These are phyloP conservation scores for Meripilus lineatus DNA, from an alignment of 1,284 basidiomycete species.

Conservation along the genomic window DNA sequence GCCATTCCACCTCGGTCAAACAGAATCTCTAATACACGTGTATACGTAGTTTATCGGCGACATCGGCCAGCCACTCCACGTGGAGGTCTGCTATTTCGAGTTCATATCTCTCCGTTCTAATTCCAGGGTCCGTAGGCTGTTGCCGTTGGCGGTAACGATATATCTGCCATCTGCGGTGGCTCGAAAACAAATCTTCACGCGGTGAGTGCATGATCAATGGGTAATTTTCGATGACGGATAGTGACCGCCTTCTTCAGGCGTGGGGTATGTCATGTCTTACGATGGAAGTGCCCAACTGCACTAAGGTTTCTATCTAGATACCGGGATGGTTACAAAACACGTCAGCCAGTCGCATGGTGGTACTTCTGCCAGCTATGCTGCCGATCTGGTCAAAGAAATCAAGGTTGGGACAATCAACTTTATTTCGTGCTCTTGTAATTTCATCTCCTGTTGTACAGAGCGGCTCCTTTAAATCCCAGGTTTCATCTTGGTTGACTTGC, in stretches of 20 bases:
- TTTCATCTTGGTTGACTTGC: conserved; percentile 8
- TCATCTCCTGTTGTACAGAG: conserved; percentile 1
- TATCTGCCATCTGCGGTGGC: conserved; percentile 24
- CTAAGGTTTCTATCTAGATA: conserved; percentile 5
- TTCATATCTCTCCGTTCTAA: conserved; percentile 44
- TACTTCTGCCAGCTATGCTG: conserved; percentile 7
- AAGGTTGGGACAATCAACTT: conserved; percentile 3
- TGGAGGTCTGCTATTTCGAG: conserved; percentile 7
- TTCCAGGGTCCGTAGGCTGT: conserved; percentile 17
- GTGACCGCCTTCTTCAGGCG: conserved; percentile 12
- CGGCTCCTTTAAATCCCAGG: conserved; percentile 9
- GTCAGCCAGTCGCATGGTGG: conserved; percentile 10
- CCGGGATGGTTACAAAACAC: conserved; percentile 12
- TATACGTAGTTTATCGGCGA: conserved; percentile 9
- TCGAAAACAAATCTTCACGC: conserved; percentile 44
- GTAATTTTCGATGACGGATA: too few species aligned
- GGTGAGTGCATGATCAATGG: conserved; percentile 29
- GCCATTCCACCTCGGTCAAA: conserved; percentile 21
- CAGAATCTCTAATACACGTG: conserved; percentile 13
- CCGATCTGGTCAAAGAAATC: conserved; percentile 9
- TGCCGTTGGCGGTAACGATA: conserved; percentile 26
- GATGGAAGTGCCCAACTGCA: neutral
- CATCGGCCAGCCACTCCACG: conserved; percentile 11
- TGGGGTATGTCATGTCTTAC: conserved; percentile 19
- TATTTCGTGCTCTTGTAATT: neutral